phyloP scores from a whole-genome alignment of 2,329 filamentous ascomycete species.

The Clarireedia sp. region DNA sequence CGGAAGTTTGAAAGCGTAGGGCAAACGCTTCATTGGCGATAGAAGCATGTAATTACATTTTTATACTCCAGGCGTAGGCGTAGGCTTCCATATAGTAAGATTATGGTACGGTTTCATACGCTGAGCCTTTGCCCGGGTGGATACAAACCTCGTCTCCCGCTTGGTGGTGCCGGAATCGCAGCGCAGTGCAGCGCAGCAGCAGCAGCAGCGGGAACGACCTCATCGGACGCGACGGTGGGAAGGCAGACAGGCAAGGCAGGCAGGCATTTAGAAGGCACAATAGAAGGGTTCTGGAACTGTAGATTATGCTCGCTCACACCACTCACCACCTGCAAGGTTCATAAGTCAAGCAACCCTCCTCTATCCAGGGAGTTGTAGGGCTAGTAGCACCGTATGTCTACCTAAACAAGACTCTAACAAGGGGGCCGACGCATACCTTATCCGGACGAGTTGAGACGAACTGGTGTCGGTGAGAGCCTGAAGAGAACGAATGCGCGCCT shows the following conservation, averaged over 20 bases:
- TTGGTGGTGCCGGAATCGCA: constrained; percentile 18
- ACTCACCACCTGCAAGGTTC: too few species aligned
- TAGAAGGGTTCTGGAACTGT: too few species aligned
- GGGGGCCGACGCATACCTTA: constrained; percentile 13
- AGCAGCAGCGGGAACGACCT: too few species aligned
- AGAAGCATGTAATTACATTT: not conserved
- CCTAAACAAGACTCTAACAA: not conserved
- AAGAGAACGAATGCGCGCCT: not conserved
- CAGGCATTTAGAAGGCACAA: too few species aligned
- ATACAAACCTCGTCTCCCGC: constrained; percentile 22
- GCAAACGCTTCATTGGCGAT: constrained; percentile 5
- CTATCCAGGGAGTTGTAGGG: not conserved
- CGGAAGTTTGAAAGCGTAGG: not conserved
- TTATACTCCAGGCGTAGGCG: not conserved
- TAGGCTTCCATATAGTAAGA: not conserved
- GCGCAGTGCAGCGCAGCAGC: too few species aligned
- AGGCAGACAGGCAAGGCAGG: not conserved
- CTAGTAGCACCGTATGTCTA: not conserved
- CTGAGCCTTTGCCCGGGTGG: not conserved
- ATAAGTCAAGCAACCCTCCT: too few species aligned
- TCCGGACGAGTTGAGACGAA: constrained; percentile 12
- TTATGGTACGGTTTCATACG: too few species aligned
- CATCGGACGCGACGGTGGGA: not conserved
- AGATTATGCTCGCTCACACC: too few species aligned
- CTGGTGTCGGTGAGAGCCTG: constrained; percentile 9